Conservation (phyloP, 2,329 filamentous ascomycete species). For the Cytospora piceicola region DNA sequence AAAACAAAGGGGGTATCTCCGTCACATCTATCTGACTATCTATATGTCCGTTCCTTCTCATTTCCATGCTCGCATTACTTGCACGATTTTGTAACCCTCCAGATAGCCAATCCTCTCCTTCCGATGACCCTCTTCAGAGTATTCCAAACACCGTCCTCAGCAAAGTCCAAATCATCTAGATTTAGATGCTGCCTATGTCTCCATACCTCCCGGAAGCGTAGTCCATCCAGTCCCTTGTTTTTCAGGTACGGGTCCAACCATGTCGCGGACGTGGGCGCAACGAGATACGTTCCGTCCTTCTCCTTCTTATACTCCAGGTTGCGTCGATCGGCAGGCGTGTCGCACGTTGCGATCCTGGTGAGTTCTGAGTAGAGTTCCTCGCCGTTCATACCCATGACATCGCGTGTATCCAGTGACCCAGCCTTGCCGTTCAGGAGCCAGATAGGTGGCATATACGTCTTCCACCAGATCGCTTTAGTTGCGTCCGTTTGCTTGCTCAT, state of each 20-base stretch:
- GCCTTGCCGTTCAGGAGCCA: conserved; percentile 81
- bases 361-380: conserved; percentile 63
- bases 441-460: conserved; percentile 80
- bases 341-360: conserved; percentile 63
- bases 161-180: conserved; percentile 80
- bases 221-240: conserved; percentile 61
- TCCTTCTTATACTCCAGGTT: conserved; percentile 62
- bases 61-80: conserved; percentile 27
- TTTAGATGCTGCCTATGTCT: conserved; percentile 70
- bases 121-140: conserved; percentile 71
- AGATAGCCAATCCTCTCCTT: conserved; percentile 62
- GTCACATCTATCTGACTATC: conserved; percentile 14
- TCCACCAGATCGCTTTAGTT: conserved; percentile 79
- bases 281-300: conserved; percentile 68
- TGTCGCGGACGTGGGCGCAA: conserved; percentile 72
- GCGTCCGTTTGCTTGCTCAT: conserved; percentile 71
- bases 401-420: conserved; percentile 68
- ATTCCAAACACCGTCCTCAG: conserved; percentile 73
- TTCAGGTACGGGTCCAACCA: conserved; percentile 68
- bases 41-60: conserved; percentile 14
- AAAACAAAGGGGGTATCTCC: conserved; percentile 27
- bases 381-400: conserved; percentile 74
- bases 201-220: conserved; percentile 73
- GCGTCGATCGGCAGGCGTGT: conserved; percentile 59
- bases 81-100: conserved; percentile 69